Base-by-base conservation (phyloP, 352 stramenopile genomes). In the Globisporangium recalcitrans region DNA sequence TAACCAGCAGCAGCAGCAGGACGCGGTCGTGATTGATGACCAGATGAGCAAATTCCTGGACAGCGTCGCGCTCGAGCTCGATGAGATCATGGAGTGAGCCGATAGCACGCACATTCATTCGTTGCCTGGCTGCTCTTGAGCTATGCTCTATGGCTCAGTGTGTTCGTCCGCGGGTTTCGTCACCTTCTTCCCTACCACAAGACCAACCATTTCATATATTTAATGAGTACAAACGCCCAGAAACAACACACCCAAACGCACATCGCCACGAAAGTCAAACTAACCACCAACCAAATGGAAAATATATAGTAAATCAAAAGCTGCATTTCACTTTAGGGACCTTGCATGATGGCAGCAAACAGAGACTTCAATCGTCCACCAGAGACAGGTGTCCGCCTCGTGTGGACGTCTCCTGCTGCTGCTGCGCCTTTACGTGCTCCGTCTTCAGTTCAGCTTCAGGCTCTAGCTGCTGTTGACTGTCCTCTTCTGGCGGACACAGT, bases 31-130 rank as follows among this genome's bases (percentile, higher is more conserved):
- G n/a, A 81, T 81, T 61, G 71, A 82, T 58, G 83, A 91, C 66
- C 82, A 92, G 69, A 92, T 92, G 80, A 90, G 70, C 64, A 78
- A 68, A 52, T 90, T 92, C 63, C 81, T 92, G 58, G 83, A 92
- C 58, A 92, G 83, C 60, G 83, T 92, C 54, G 75, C 81, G 51
- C 76, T 92, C 26, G 82, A 90, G 67, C 74, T 92, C 49, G 83
- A 91, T 46, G 83, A 92, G 51, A 86, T 90, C 62, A 75, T 92
- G 61, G 75, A 84, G 52, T 82, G 59, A 80, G 38, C 38, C n/a
- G 36, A 44, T n/a, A 14, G n/a, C n/a, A n/a, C n/a, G n/a, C n/a
- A n/a, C n/a, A n/a, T n/a, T n/a, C n/a, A n/a, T n/a, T n/a, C n/a
- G n/a, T n/a, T n/a, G n/a, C n/a, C n/a, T n/a, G n/a, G n/a, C n/a